phyloP scores from a whole-genome alignment of 2,329 filamentous ascomycete genomes.

The Fusarium sambucinum region DNA sequence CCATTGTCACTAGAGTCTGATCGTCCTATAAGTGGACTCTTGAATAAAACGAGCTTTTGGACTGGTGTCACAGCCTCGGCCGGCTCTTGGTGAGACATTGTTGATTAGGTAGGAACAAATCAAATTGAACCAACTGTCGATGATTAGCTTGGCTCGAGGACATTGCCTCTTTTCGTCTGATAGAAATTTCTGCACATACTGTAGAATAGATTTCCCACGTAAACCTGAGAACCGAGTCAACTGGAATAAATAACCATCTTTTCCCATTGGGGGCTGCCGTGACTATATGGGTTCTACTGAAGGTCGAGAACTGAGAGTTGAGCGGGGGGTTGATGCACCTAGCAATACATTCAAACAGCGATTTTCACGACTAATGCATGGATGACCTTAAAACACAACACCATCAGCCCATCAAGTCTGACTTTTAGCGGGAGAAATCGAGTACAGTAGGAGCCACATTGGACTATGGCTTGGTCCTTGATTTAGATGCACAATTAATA shows the following conservation, averaged over 20 bases:
- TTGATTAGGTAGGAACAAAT: neutral
- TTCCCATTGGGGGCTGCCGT: neutral
- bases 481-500: slow-evolving; percentile 7
- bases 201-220: neutral
- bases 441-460: neutral
- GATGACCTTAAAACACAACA: neutral
- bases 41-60: slow-evolving; percentile 51
- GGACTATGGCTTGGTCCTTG: slow-evolving; percentile 9
- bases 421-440: neutral
- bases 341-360: neutral
- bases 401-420: neutral
- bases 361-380: neutral
- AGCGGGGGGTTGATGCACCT: neutral
- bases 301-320: neutral
- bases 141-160: neutral
- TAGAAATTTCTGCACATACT: neutral
- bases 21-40: slow-evolving; percentile 47
- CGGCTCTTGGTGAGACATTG: slow-evolving; percentile 35
- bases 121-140: neutral
- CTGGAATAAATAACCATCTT: neutral
- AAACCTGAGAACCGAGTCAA: slow-evolving; percentile 1
- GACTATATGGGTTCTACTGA: slow-evolving; percentile 5
- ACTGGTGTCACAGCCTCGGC: slow-evolving; percentile 12
- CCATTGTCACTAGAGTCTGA: slow-evolving; percentile 30
- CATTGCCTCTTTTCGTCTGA: neutral